phyloP scores from a whole-genome alignment of 306 rosid species.

The Astragalus glycyphyllos region DNA sequence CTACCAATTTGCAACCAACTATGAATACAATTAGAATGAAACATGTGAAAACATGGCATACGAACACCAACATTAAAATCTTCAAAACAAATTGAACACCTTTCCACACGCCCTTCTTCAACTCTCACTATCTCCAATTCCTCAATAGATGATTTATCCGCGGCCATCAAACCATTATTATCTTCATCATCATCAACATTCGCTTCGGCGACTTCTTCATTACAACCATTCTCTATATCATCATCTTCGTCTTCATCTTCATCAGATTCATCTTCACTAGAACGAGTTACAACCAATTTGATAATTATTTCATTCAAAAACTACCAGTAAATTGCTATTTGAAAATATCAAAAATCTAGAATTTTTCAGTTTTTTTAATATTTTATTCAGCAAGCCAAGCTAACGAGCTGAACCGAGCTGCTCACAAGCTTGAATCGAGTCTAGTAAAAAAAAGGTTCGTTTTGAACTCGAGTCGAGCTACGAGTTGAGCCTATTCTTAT shows the following conservation, averaged over 20 bases:
- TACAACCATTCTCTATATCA: neutral
- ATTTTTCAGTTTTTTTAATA: too few species aligned
- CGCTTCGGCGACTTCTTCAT: neutral
- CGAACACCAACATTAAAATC: constrained; percentile 10
- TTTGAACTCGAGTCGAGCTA: too few species aligned
- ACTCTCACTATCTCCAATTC: constrained; percentile 4
- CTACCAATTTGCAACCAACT: neutral
- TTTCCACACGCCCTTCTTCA: neutral
- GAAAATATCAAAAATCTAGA: too few species aligned
- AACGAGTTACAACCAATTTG: neutral
- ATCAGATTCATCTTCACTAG: neutral
- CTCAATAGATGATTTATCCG: neutral
- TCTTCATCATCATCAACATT: too few species aligned
- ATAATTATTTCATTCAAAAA: too few species aligned
- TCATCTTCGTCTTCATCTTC: neutral
- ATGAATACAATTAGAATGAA: neutral
- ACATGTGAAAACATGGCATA: constrained; percentile 16
- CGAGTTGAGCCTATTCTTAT: too few species aligned
- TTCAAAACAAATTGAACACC: constrained; percentile 14
- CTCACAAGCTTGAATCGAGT: too few species aligned
- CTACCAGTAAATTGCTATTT: too few species aligned
- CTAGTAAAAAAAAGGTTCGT: too few species aligned
- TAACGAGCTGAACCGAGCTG: too few species aligned
- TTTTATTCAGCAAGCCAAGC: too few species aligned
- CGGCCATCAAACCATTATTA: constrained; percentile 25